Evolutionary conservation across 305 asterid genomes (phyloP).

Genomic region (Caryopteris hybrid): DNA sequence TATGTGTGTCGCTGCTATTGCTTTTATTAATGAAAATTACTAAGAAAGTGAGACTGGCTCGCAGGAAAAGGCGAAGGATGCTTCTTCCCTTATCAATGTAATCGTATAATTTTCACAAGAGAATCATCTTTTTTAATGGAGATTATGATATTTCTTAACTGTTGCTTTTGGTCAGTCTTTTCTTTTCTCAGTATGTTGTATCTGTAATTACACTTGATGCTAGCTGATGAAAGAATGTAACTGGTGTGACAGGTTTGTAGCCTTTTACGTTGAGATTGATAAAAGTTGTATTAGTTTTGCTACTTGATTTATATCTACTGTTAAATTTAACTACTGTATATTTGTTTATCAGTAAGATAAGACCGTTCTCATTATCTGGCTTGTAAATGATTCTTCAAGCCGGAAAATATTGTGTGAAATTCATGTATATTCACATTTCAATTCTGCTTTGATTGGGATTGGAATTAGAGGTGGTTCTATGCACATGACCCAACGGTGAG

Average conservation of each 20-base stretch:
- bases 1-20: constrained; percentile 42
- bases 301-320: too few species aligned
- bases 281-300: too few species aligned
- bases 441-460: too few species aligned
- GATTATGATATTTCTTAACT: constrained; percentile 30
- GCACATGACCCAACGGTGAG: too few species aligned
- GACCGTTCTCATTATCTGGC: too few species aligned
- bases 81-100: constrained; percentile 86
- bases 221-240: constrained; percentile 17
- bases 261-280: too few species aligned
- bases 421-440: too few species aligned
- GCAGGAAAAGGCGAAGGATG: constrained; percentile 81
- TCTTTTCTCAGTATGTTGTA: not conserved
- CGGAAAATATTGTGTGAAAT: too few species aligned
- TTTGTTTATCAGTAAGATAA: too few species aligned
- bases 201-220: constrained; percentile 23
- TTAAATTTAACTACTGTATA: too few species aligned
- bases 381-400: too few species aligned
- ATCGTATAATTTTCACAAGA: constrained; percentile 9
- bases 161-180: constrained; percentile 17
- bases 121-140: constrained; percentile 20
- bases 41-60: constrained; percentile 55
- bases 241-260: not conserved
- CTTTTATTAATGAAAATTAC: constrained; percentile 62
- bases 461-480: too few species aligned